Base-by-base conservation (phyloP, 1,139 yeast genomes). In the Meyerozyma athensensis region DNA sequence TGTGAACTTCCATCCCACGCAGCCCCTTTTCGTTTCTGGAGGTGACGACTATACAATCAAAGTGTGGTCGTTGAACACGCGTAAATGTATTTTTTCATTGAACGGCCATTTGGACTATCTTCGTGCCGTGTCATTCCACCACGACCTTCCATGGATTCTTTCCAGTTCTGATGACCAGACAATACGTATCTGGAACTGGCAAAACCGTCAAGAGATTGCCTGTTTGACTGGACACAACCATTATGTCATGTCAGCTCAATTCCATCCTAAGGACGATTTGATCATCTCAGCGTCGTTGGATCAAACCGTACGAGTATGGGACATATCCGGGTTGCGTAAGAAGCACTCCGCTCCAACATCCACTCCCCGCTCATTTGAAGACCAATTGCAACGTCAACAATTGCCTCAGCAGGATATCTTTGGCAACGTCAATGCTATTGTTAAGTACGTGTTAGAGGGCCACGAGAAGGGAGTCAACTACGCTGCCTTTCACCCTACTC, bases 261-360 rank as follows among this genome's bases (percentile, higher is more conserved):
- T 94, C 75, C 99, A 94, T 59, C 97, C 97, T 32, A 72, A 81
- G 36, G 97, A 94, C 52, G 98, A 94, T 59, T 74, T 94, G 54
- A 83, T 94, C 51, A 97, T 94, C 17, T 86, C 96, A 26, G 95
- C 97, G 4, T 89, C 97, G 5, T 74, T 94, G 57, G 99, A 94
- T 70, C 97, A 90, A 66, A 87, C 97, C n/a, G 97, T 94, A 31
- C 80, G 99, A 52, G 96, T 92, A 28, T 94, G 98, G 98, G 98
- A 94, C 66, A 92, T 92, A 52, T 79, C 95, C 7, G 97, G 97
- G 2, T 77, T 94, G 57, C 78, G 97, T 60, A 89, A 92, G 69
- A 89, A 87, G 62, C 97, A 92, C 64, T 86, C 96, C 19, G 97
- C 97, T 34, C 90, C 92, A 18, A 64, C 76, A 17, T 59, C 68